These are phyloP conservation scores for Kluyveromyces starmeri DNA, from an alignment of 805 yeast species.

Conservation along the genomic window DNA sequence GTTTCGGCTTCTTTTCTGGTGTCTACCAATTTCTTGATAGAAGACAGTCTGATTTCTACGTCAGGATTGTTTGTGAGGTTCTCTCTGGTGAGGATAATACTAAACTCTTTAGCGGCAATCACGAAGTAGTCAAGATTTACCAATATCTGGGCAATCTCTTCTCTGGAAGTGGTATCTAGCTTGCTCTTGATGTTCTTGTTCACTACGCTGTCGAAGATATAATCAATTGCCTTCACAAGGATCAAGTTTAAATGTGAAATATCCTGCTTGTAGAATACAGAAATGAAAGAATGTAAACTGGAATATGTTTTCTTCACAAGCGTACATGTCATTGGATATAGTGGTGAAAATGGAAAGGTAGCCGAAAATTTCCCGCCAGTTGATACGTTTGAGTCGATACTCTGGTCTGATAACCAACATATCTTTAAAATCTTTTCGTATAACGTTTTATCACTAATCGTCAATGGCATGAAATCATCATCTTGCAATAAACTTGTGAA, in stretches of 20 bases:
- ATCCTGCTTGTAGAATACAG: constrained; percentile 55
- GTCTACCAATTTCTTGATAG: constrained; percentile 45
- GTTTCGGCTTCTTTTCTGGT: constrained; percentile 69
- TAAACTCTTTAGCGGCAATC: constrained; percentile 61
- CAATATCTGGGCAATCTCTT: constrained; percentile 80
- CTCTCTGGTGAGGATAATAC: constrained; percentile 33
- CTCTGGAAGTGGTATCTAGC: constrained; percentile 68
- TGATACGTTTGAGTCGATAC: constrained; percentile 26
- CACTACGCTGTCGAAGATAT: constrained; percentile 58
- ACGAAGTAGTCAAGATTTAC: constrained; percentile 83
- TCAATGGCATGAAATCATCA: constrained; percentile 86
- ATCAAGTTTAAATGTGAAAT: constrained; percentile 52
- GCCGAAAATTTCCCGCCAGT: constrained; percentile 39
- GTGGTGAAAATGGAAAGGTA: constrained; percentile 78
- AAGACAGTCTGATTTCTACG: constrained; percentile 37
- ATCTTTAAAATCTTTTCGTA: constrained; percentile 55
- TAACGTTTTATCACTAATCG: constrained; percentile 47
- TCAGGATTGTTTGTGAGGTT: constrained; percentile 30
- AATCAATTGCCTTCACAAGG: constrained; percentile 54
- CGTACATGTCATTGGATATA: constrained; percentile 80
- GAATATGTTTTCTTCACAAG: constrained; percentile 58
- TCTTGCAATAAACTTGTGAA: constrained; percentile 57
- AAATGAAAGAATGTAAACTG: constrained; percentile 55
- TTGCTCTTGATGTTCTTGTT: constrained; percentile 52
- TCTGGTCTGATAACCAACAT: constrained; percentile 60